Evolutionary conservation across 2,329 filamentous ascomycete genomes (phyloP), one percentile per base, ranked within the genome.

Genomic region (Neonectria neomacrospora): DNA sequence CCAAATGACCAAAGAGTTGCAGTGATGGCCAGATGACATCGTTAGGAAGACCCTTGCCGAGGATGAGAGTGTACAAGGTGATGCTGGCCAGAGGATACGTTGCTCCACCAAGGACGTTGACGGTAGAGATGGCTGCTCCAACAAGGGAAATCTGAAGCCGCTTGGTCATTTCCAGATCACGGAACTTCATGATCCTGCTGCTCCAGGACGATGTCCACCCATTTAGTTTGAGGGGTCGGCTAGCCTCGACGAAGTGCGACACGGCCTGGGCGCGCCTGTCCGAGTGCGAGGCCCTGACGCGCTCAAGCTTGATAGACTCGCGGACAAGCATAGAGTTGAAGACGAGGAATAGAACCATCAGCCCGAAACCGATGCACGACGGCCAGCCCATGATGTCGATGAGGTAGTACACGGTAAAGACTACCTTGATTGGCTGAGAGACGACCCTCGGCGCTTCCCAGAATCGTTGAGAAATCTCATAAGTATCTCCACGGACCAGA

Each of bases 11-110:
- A 71, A 97, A 97, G 0, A 97, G 82, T 64, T 94, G 90, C 2
- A 97, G 82, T 0, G 94, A 93, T 0, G 94, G 94, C 76, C 97
- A 97, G 10, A 94, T 94, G 26, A 97, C 84, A 64, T 97, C 91
- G 37, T 97, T 88, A 0, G 89, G 88, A 9, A 97, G 79, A 0
- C 88, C 85, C 51, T 87, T 83, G 0, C 88, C 86, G 5, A 91
- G 88, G 41, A 94, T 76, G 11, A 90, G 83, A 0, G 93, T 96
- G 75, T 93, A 97, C 0, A 92, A 89, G 68, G 90, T 93, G 70
- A 97, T 94, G 1, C 91, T 92, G 2, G 91, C 88, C 0, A 96
- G 89, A 0, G 93, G 93, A 67, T 97, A 94, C 4, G 93, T 78
- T 0, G 90, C 89, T 28, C 90, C 91, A 0, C 91, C 89, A 28